Conservation (phyloP, 345 rosid genomes). For the Lumnitzera littorea region DNA sequence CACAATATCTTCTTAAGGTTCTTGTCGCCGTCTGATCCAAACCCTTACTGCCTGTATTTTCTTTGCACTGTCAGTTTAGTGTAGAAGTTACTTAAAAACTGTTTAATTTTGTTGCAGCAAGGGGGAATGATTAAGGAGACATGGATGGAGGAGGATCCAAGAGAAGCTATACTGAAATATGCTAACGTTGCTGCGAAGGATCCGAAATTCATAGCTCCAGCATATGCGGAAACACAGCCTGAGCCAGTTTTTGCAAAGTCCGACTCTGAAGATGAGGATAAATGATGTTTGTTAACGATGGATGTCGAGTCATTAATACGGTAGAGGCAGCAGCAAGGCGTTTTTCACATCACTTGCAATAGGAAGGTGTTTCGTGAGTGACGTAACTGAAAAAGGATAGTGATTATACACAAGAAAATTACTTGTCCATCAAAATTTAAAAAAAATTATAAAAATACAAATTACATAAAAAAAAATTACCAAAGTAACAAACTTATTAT, state of each 20-base stretch:
- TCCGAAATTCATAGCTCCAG: conserved; percentile 94
- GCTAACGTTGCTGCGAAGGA: conserved; percentile 92
- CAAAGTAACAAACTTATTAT: no score
- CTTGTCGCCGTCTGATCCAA: neutral
- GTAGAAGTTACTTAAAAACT: conserved; percentile 4
- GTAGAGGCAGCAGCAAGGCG: no score
- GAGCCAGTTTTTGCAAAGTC: conserved; percentile 73
- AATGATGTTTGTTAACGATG: conserved; percentile 17
- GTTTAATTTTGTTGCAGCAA: conserved; percentile 53
- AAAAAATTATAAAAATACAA: no score
- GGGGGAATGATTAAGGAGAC: conserved; percentile 99
- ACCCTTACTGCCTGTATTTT: conserved; percentile 1
- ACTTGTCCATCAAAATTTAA: no score
- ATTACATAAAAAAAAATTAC: no score
- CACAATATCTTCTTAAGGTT: conserved; percentile 96
- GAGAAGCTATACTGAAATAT: conserved; percentile 90
- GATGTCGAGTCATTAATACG: no score
- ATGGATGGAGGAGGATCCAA: conserved; percentile 99
- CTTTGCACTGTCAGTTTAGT: neutral
- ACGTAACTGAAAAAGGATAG: no score
- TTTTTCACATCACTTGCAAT: no score
- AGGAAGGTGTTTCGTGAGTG: no score
- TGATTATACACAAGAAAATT: no score
- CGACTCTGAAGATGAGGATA: conserved; percentile 80
- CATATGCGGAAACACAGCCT: conserved; percentile 89